phyloP scores from a whole-genome alignment of 73 alveolate genomes.

The Paramecium sexaurelia region DNA sequence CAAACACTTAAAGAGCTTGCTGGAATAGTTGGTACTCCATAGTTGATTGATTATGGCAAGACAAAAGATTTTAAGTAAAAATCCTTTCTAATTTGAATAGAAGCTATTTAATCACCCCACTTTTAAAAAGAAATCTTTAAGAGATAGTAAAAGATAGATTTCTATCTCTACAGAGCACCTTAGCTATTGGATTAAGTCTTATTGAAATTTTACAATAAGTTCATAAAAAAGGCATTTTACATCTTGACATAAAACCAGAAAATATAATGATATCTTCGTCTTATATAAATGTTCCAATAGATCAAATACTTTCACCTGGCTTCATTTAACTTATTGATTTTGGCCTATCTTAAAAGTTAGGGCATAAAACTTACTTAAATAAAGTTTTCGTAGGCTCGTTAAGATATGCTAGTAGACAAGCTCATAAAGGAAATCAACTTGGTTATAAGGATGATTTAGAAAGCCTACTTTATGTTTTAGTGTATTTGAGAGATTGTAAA shows the following conservation, averaged over 20 bases:
- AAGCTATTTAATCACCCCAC: background rate
- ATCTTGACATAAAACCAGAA: constrained; percentile 16
- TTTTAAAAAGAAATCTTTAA: background rate
- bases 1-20: background rate
- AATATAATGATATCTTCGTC: background rate
- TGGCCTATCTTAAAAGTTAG: background rate
- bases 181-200: background rate
- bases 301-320: background rate
- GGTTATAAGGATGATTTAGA: constrained; percentile 79
- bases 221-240: background rate
- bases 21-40: background rate
- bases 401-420: constrained; percentile 4
- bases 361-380: background rate
- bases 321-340: background rate
- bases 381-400: background rate
- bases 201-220: background rate
- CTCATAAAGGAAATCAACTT: background rate
- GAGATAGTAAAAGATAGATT: background rate
- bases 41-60: background rate
- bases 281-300: background rate
- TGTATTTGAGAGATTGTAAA: constrained; percentile 73
- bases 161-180: background rate
- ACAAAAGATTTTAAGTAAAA: background rate
- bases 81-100: background rate
- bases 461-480: constrained; percentile 74